These are phyloP conservation scores for Flaveria ramosissima DNA, from an alignment of 129 eudicot species.

Conservation along the genomic window DNA sequence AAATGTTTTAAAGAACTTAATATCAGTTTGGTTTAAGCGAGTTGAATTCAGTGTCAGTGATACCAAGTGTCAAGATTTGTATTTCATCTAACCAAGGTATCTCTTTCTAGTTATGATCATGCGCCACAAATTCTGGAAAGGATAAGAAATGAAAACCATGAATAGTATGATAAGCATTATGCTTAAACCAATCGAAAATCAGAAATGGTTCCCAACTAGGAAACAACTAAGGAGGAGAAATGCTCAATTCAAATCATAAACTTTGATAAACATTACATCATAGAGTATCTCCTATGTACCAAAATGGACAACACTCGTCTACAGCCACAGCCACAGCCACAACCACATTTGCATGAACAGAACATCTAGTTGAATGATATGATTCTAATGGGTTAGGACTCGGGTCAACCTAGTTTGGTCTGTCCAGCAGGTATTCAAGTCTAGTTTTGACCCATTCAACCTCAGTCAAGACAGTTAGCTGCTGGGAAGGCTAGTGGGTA, in stretches of 20 bases:
- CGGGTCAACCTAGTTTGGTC: too few species aligned
- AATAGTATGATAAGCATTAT: too few species aligned
- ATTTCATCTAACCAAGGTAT: neutral
- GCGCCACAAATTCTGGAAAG: too few species aligned
- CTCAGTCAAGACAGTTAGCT: too few species aligned
- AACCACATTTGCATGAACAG: neutral
- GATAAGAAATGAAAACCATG: too few species aligned
- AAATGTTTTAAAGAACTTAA: too few species aligned
- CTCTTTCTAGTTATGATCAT: too few species aligned
- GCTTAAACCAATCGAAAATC: neutral
- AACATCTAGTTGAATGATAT: neutral
- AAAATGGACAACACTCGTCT: neutral
- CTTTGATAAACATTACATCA: neutral
- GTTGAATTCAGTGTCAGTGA: neutral
- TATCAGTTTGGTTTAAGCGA: neutral
- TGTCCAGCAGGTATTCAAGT: too few species aligned
- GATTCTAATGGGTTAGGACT: too few species aligned
- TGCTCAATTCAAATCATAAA: neutral
- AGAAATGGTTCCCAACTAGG: neutral
- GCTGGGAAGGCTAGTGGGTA: too few species aligned
- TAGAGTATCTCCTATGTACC: neutral
- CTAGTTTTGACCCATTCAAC: too few species aligned
- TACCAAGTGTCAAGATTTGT: neutral
- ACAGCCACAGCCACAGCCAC: too few species aligned
- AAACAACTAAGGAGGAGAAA: neutral